Percentiles rank a stretch among this genome's conserved stretches.
These are phyloP conservation scores for Leptographium wingfieldii DNA, from an alignment of 2,329 filamentous ascomycete species.

Conservation along the genomic window DNA sequence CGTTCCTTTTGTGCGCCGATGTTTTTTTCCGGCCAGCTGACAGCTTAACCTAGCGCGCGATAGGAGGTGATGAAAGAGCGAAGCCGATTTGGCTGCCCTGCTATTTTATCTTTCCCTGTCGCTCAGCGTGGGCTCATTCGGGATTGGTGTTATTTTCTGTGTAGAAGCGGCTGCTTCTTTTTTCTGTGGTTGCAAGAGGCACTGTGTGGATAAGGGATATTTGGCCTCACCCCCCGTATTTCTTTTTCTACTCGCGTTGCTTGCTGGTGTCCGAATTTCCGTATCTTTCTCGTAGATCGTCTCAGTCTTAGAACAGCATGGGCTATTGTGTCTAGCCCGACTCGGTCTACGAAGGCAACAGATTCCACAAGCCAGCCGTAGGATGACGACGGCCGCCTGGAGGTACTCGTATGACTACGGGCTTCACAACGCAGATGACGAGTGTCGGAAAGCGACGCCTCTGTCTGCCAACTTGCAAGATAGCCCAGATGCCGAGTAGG, in stretches of 20 bases:
- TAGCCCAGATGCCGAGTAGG: neutral
- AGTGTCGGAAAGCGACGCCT: neutral
- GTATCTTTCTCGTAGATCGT: slow-evolving; percentile 2
- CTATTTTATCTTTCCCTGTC: neutral
- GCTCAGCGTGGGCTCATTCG: neutral
- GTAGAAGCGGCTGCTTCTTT: neutral
- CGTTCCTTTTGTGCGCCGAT: neutral
- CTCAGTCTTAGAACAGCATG: neutral
- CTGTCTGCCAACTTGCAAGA: neutral
- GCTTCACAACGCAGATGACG: neutral
- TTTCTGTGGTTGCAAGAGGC: neutral
- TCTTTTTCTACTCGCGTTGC: neutral
- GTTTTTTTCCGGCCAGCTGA: neutral
- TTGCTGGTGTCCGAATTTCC: neutral
- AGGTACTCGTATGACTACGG: neutral
- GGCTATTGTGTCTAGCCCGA: neutral
- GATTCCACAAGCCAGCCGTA: neutral
- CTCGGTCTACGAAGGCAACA: neutral
- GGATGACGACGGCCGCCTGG: neutral
- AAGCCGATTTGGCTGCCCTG: neutral
- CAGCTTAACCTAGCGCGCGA: neutral
- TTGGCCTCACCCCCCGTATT: neutral
- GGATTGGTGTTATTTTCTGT: neutral
- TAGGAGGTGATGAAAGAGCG: neutral
- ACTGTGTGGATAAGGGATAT: neutral